A percentile compares a stretch with the other conserved stretches of the same genome.
Conservation (phyloP, 345 rosid genomes). For the Eucalyptus marginata region DNA sequence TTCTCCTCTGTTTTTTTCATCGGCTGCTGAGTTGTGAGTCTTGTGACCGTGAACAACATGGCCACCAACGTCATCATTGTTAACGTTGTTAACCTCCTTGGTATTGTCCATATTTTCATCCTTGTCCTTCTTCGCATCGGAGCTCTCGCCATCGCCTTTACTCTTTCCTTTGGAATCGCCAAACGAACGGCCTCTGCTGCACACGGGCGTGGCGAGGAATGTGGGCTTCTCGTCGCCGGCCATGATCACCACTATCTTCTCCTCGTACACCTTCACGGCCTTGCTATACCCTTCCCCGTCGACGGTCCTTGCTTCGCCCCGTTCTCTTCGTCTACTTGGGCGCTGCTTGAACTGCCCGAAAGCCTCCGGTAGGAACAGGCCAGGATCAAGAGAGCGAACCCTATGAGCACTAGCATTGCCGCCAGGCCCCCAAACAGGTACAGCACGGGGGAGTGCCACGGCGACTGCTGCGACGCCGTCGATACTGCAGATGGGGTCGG, state of each 20-base stretch:
- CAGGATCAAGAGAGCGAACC: slow-evolving; percentile 75
- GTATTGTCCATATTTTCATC: neutral
- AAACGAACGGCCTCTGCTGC: slow-evolving; percentile 22
- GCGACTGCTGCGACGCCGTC: slow-evolving; percentile 19
- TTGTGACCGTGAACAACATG: neutral
- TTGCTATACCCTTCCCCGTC: neutral
- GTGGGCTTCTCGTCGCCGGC: slow-evolving; percentile 76
- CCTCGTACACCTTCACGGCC: slow-evolving; percentile 19
- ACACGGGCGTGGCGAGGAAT: slow-evolving; percentile 58
- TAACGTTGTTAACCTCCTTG: neutral
- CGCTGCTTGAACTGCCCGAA: slow-evolving; percentile 16
- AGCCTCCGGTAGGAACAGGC: slow-evolving; percentile 92
- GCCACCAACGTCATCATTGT: neutral
- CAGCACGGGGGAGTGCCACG: slow-evolving; percentile 93
- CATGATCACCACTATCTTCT: slow-evolving; percentile 79
- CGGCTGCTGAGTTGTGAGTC: neutral
- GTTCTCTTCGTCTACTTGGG: slow-evolving; percentile 38
- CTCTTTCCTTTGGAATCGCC: slow-evolving; percentile 14
- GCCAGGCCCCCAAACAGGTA: slow-evolving; percentile 87
- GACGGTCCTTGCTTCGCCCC: slow-evolving; percentile 5
- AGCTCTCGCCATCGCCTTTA: neutral
- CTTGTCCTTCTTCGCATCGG: neutral
- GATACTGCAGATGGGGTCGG: neutral
- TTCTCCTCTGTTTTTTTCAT: neutral
- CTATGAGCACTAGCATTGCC: slow-evolving; percentile 89